Base-by-base conservation (phyloP, 2,329 filamentous ascomycete species). In the Coccinonectria pachysandricola region DNA sequence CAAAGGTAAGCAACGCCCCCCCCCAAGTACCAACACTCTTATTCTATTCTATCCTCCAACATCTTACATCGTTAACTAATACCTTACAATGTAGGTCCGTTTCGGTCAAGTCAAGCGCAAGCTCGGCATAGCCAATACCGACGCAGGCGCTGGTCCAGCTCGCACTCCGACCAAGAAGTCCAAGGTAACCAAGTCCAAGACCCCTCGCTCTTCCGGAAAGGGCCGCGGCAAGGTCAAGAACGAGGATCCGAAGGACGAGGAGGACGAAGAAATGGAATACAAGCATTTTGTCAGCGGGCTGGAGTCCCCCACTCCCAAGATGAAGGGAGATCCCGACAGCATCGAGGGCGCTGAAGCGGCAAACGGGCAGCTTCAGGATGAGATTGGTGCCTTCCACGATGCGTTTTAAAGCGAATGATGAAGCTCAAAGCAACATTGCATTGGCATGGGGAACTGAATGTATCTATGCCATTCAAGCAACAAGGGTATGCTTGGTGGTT, bases 101-200 rank as follows among this genome's bases (percentile, higher is more conserved):
- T 71, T 62, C 30, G 55, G 60, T 4, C 64, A 70, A 32, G 58
- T 70, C 33, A 68, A 62, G 45, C 50, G 53, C 23, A 65, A 66
- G 46, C 49, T 62, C 1, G 56, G 57, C 3, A 50, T 64, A 20
- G 42, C 41, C 19, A 45, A 43, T 32, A 49, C 53, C 5, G 23
- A 27, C 5, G 34, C 36, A 2, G 28, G 33, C 9, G 20, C 33
- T 3, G 8, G 20, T 19, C 39, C 36, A 5, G 25, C 34, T 3
- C 29, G 28, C 4, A 17, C 38, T 16, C 34, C 40, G 2, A 26
- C 36, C 28, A 53, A 48, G 34, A 52, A 46, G 34, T 27, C 16
- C 19, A 11, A 27, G 6, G 18, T 24, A 9, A 16, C 32, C 21
- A 12, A 15, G 8, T 28, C 31, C 25, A 57, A 56, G 46, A 37